Evolutionary conservation across 1,284 basidiomycete genomes (phyloP), one percentile per base, ranked within the genome.

Genomic region (Fistulinella cinereoalba): DNA sequence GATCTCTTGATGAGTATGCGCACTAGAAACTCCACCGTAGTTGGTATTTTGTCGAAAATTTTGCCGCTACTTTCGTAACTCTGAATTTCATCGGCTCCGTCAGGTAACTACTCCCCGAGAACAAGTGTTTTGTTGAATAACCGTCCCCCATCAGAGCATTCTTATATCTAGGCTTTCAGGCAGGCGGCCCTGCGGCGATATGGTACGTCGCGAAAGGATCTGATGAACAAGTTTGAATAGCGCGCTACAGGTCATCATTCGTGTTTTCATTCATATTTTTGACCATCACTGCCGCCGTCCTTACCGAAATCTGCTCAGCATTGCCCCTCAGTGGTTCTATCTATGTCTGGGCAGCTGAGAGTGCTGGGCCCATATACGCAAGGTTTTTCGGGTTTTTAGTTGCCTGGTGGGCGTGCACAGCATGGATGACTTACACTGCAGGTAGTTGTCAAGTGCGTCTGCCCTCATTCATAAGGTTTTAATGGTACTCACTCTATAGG

Each of bases 331-430:
- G 87, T 46, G 91, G 91, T 8, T 92, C 88, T 8, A 92, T 93
- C 64, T 93, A 93, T 66, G 83, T 92, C 47, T 93, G 91, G 91
- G 86, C 88, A 0, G 90, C 89, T 23, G 90, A 91, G 60, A 89
- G 88, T 55, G 91, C 88, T 5, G 90, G 90, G 3, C 83, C 83
- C 11, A 90, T 88, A 56, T 84, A 89, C 58, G 88, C 81, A 3
- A 75, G 89, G 33, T 85, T 92, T 65, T 80, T 91, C 54, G 91
- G 88, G 2, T 92, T 93, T 69, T 65, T 91, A 44, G 90, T 93
- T 23, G 89, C 90, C 37, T 92, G 88, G 87, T 92, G 89, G 89
- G 76, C 88, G 22, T 83, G 80, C 51, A 92, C 90, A 1, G 90
- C 90, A 15, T 93, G 91, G 91, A 91, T 91, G 79, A 92, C 89